Conservation (phyloP, 108 stramenopile genomes). For the Skeletonema menzelii region DNA sequence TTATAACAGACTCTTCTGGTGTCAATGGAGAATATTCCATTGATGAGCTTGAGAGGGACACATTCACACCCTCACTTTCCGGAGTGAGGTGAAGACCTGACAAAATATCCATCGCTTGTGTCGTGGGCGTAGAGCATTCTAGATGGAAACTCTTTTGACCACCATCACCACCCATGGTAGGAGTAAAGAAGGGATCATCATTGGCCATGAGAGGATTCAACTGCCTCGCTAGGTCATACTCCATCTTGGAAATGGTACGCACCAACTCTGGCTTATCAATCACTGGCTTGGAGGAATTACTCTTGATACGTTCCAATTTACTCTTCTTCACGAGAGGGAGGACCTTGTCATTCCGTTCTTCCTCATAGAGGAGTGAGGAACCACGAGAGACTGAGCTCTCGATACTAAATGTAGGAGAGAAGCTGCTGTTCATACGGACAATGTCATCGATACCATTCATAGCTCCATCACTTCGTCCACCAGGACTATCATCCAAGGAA, state of each 20-base stretch:
- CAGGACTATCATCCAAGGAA: neutral
- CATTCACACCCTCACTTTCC: conserved; percentile 28
- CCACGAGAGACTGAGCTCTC: conserved; percentile 5
- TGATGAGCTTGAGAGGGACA: conserved; percentile 4
- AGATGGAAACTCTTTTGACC: neutral
- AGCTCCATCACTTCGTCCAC: conserved; percentile 10
- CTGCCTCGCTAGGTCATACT: conserved; percentile 28
- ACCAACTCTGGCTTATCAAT: conserved; percentile 50
- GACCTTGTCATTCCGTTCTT: conserved; percentile 32
- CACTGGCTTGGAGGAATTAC: conserved; percentile 17
- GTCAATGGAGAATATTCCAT: conserved; percentile 16
- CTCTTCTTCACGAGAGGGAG: conserved; percentile 10
- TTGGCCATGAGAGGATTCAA: conserved; percentile 10
- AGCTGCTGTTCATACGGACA: neutral
- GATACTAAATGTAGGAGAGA: neutral
- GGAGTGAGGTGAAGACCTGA: conserved; percentile 28
- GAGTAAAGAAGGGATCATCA: neutral
- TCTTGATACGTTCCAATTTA: conserved; percentile 36
- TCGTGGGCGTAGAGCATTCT: conserved; percentile 4
- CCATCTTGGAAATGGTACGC: conserved; percentile 57
- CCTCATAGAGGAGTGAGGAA: neutral
- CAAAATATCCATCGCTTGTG: conserved; percentile 25
- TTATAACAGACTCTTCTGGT: conserved; percentile 3
- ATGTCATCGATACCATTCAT: neutral
- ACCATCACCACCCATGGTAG: neutral